A percentile compares a stretch with the other conserved stretches of the same genome.
Conservation (phyloP, 192 early-diverging fungal genomes). For the Physocladia obscura region DNA sequence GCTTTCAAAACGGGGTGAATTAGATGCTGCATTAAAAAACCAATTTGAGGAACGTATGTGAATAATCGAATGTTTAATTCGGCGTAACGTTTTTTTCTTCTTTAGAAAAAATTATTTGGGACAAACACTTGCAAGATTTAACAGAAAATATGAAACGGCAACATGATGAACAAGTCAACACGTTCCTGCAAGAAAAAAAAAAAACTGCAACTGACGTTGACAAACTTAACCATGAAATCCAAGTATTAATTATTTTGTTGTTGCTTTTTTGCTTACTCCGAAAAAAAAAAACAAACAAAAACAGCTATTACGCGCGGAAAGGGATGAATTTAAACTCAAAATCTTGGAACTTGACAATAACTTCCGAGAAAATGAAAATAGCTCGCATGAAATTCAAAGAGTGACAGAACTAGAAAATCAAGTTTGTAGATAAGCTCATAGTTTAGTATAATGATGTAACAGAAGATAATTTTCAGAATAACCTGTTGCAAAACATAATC, state of each 20-base stretch:
- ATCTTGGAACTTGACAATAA: background rate
- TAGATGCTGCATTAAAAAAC: too few relatives aligned
- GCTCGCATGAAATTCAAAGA: too few relatives aligned
- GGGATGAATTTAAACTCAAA: background rate
- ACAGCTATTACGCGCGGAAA: background rate
- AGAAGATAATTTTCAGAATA: too few relatives aligned
- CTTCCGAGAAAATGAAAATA: background rate
- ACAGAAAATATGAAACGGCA: constrained; percentile 1
- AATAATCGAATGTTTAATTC: too few relatives aligned
- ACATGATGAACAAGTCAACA: background rate
- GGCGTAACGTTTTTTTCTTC: too few relatives aligned
- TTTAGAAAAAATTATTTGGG: background rate
- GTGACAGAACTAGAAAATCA: too few relatives aligned
- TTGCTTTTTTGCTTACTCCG: background rate
- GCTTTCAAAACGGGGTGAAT: constrained; percentile 8
- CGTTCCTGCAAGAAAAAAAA: background rate
- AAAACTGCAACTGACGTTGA: background rate
- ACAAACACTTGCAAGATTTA: background rate
- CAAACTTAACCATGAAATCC: background rate
- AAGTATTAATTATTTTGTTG: background rate
- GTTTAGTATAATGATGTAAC: too few relatives aligned
- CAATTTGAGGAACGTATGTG: too few relatives aligned
- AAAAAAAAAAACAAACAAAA: background rate
- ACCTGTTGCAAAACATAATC: too few relatives aligned
- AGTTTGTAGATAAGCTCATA: too few relatives aligned